phyloP scores from a whole-genome alignment of 208 protist genomes.

The Trypanosoma melophagium region DNA sequence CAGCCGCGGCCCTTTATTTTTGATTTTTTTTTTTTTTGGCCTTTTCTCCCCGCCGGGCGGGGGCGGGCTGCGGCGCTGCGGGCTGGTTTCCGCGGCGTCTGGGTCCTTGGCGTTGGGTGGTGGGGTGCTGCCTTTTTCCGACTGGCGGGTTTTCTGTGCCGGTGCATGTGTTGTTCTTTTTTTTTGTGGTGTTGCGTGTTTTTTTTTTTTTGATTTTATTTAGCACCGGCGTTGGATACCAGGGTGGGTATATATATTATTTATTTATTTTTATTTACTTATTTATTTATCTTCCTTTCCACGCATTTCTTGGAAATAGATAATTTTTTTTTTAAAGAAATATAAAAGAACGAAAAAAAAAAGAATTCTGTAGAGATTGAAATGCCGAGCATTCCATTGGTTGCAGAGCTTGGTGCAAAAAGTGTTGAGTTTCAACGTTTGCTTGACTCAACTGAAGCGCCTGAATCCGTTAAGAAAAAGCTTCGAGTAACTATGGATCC shows the following conservation, averaged over 20 bases:
- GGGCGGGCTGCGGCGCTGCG: too few species aligned
- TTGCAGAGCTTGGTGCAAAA: slow-evolving; percentile 81
- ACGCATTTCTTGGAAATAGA: not conserved
- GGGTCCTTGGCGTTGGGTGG: too few species aligned
- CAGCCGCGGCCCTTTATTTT: not conserved
- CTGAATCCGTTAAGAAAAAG: slow-evolving; percentile 49
- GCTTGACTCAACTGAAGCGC: slow-evolving; percentile 66
- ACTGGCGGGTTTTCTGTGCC: too few species aligned
- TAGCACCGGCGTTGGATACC: too few species aligned
- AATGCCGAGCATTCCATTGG: slow-evolving; percentile 87
- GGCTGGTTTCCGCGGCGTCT: not conserved
- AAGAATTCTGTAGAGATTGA: slow-evolving; percentile 8
- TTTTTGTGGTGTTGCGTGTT: slow-evolving; percentile 6
- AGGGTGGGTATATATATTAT: too few species aligned
- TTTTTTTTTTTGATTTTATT: slow-evolving; percentile 20
- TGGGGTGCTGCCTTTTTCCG: too few species aligned
- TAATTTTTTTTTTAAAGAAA: slow-evolving; percentile 1
- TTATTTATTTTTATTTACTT: not conserved
- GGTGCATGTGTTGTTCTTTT: slow-evolving; percentile 24
- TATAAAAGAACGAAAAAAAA: slow-evolving; percentile 13
- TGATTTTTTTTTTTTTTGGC: not conserved
- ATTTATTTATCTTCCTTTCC: slow-evolving; percentile 16
- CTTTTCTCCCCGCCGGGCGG: too few species aligned
- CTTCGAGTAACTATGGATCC: slow-evolving; percentile 55
- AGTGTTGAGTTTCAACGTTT: slow-evolving; percentile 81